Evolutionary conservation across 139 green algal genomes (phyloP).

Genomic region (Gonium pectorale): DNA sequence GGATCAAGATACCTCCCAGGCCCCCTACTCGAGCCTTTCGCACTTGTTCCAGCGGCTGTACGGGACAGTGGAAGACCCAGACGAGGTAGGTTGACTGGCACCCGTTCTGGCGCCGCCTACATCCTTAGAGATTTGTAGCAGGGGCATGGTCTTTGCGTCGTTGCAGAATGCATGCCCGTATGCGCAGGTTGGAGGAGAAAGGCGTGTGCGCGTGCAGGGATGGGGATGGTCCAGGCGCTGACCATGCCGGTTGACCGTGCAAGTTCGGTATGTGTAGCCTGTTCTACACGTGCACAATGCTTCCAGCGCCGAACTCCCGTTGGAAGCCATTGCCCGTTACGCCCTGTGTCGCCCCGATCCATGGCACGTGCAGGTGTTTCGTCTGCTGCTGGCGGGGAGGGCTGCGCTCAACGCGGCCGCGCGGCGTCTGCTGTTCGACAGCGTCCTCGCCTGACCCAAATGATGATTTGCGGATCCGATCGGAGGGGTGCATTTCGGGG

Average conservation of each 20-base stretch:
- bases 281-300: no score
- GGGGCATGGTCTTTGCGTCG: no score
- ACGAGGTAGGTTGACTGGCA: background rate
- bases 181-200: no score
- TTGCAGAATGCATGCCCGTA: no score
- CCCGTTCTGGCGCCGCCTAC: background rate
- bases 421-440: background rate
- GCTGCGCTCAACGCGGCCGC: conserved; percentile 3
- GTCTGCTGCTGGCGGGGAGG: background rate
- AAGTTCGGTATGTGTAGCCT: background rate
- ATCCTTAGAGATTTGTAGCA: background rate
- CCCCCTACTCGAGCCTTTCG: background rate
- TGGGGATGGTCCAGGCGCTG: background rate
- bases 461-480: no score
- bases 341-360: background rate
- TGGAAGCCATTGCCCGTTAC: background rate
- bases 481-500: no score
- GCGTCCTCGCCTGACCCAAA: conserved; percentile 2
- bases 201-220: background rate
- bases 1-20: background rate
- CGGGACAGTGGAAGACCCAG: conserved; percentile 31
- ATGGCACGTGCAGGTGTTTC: conserved; percentile 6
- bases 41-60: conserved; percentile 32
- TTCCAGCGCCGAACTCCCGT: no score
- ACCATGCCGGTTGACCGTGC: background rate